A percentile compares a stretch with the other conserved stretches of the same genome.
Evolutionary conservation across 495 filamentous ascomycete genomes (phyloP).

Genomic region (Wilcoxina mikolae): DNA sequence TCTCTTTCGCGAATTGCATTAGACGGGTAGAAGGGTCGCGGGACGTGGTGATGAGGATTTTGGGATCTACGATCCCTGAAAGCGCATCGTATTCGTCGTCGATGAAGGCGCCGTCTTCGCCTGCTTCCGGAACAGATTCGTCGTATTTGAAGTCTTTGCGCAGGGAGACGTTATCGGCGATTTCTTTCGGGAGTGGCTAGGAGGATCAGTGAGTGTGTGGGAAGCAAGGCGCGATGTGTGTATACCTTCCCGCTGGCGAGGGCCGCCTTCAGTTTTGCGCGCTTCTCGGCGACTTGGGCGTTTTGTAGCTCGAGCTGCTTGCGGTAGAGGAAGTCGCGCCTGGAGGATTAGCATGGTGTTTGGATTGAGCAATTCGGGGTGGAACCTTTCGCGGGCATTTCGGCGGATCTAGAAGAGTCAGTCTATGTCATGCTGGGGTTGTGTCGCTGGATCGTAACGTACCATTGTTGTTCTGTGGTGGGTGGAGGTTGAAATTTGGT

Average conservation of each 20-base stretch:
- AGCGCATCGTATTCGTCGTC: constrained; percentile 90
- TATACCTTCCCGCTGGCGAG: constrained; percentile 49
- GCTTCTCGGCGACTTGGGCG: constrained; percentile 82
- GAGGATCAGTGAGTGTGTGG: constrained; percentile 24
- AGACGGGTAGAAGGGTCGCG: constrained; percentile 74
- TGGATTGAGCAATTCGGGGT: too few relatives aligned
- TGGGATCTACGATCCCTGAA: constrained; percentile 69
- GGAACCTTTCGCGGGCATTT: constrained; percentile 26
- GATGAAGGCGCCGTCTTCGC: constrained; percentile 60
- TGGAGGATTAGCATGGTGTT: neutral
- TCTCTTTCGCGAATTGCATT: constrained; percentile 85
- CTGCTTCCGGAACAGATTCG: constrained; percentile 54
- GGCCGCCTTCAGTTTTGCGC: constrained; percentile 69
- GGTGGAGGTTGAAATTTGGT: neutral
- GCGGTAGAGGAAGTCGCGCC: constrained; percentile 91
- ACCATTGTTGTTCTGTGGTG: neutral
- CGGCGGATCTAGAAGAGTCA: constrained; percentile 18
- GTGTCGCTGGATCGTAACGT: neutral
- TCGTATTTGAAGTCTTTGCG: constrained; percentile 90
- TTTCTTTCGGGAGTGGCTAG: constrained; percentile 70
- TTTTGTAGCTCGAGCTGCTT: constrained; percentile 53
- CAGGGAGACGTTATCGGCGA: constrained; percentile 76
- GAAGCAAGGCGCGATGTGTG: neutral
- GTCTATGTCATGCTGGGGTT: too few relatives aligned
- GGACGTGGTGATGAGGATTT: constrained; percentile 83